These are phyloP conservation scores for Russula sp. DNA, from an alignment of 768 basidiomycete genomes.

Conservation along the genomic window DNA sequence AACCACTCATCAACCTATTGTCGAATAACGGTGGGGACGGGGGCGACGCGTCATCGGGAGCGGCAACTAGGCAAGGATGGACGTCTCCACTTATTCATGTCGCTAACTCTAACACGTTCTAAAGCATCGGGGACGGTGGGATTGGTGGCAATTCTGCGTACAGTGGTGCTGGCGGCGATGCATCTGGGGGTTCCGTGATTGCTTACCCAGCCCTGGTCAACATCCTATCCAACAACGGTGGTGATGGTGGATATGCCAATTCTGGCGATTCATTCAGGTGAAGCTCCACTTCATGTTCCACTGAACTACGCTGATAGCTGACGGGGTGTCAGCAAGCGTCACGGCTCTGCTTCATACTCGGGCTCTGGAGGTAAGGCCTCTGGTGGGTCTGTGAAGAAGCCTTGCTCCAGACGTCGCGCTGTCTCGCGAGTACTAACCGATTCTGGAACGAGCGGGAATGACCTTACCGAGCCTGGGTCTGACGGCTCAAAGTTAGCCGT, in stretches of 20 bases:
- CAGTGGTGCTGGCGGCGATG: conserved; percentile 25
- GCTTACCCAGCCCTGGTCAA: conserved; percentile 33
- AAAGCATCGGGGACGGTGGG: conserved; percentile 7
- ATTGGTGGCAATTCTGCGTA: conserved; percentile 1
- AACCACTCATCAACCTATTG: conserved; percentile 35
- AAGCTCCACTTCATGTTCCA: not conserved
- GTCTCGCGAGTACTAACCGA: not conserved
- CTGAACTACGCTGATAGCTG: conserved; percentile 2
- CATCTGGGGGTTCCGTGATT: conserved; percentile 26
- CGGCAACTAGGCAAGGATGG: conserved; percentile 24
- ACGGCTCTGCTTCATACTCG: conserved; percentile 9
- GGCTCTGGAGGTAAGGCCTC: conserved; percentile 24
- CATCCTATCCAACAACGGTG: conserved; percentile 37
- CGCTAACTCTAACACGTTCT: not conserved
- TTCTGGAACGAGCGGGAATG: conserved; percentile 3
- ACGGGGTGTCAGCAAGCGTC: conserved; percentile 5
- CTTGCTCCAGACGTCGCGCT: conserved; percentile 11
- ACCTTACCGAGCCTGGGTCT: not conserved
- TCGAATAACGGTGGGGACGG: conserved; percentile 37
- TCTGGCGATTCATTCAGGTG: conserved; percentile 24
- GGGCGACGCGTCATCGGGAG: conserved; percentile 31
- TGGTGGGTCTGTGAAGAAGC: conserved; percentile 16
- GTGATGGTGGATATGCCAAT: conserved; percentile 22
- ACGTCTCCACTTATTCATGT: not conserved
- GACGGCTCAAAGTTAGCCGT: not conserved